Evolutionary conservation across 345 rosid genomes (phyloP), one percentile per base, ranked within the genome.

Genomic region (Populus nigra): DNA sequence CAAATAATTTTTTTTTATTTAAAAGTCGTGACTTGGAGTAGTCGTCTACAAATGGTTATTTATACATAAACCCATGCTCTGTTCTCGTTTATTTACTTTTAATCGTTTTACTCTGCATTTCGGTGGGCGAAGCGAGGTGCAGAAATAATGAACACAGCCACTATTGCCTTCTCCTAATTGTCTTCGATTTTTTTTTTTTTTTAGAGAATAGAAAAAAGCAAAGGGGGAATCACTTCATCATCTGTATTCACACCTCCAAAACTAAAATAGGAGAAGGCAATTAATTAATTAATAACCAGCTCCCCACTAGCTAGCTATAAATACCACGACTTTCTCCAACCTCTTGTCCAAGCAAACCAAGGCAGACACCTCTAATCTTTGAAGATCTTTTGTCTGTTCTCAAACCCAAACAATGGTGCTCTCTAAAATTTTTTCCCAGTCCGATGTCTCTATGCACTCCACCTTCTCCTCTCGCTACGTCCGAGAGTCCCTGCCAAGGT

Each of bases 381-480:
- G 4, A 8, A 20, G 3, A 29, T 62, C 29, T 4, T 2, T 13
- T 35, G 45, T 41, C 17, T 7, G 15, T 65, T 22, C 5, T 22
- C 7, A 0, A 8, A 5, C 16, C 5, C n/a, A 2, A 50, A 62
- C 33, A 2, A 93, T 93, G 97, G 96, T 88, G 83, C 88, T 93
- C 29, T 88, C 96, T 0, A 89, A 85, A 76, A 89, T 87, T 0
- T 86, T 85, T 73, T 91, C 93, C 0, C 83, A 91, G 31, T 87
- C 96, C 3, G 94, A 93, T 66, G 88, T 83, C 23, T 91, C 97
- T n/a, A 69, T 93, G 71, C 96, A 93, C 80, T 91, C 96, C 73
- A 93, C 97, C 10, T 93, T 93, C 69, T 92, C 97, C 66, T 93
- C 97, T 72, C 97, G 94, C 65, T 93, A 93, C 65, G 97, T 93